These are phyloP conservation scores for Leccinum pellstonianum DNA, from an alignment of 768 basidiomycete genomes.

Conservation along the genomic window DNA sequence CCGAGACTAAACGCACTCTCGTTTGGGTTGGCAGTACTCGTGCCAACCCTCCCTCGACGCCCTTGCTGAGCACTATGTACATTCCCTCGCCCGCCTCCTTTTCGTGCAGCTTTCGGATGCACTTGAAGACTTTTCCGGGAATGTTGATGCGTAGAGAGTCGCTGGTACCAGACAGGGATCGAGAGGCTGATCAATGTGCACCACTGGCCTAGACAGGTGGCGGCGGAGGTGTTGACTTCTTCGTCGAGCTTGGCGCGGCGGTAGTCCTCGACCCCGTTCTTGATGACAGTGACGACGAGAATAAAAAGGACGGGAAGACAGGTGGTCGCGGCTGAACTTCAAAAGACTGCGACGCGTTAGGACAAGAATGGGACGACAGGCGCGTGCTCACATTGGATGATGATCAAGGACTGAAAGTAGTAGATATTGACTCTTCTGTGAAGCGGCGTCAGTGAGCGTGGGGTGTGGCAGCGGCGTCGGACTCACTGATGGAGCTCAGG, in stretches of 20 bases:
- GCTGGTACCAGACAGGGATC: constrained; percentile 77
- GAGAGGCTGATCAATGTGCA: constrained; percentile 77
- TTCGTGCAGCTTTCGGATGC: too few relatives aligned
- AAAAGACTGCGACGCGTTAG: constrained; percentile 62
- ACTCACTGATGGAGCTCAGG: constrained; percentile 66
- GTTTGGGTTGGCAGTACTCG: constrained; percentile 42
- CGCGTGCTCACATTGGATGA: constrained; percentile 55
- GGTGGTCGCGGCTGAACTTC: constrained; percentile 77
- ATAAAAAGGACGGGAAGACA: constrained; percentile 73
- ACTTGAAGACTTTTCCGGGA: constrained; percentile 77
- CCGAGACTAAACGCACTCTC: constrained; percentile 43
- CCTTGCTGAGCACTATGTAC: constrained; percentile 58
- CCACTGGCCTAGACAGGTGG: constrained; percentile 88
- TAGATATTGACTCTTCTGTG: constrained; percentile 88
- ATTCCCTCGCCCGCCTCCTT: constrained; percentile 47
- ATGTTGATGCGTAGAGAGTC: constrained; percentile 61
- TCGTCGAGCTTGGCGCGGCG: constrained; percentile 84
- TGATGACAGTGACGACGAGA: constrained; percentile 40
- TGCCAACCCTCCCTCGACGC: constrained; percentile 37
- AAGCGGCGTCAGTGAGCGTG: background rate
- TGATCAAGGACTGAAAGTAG: constrained; percentile 62
- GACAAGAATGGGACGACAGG: background rate
- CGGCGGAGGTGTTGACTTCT: constrained; percentile 91
- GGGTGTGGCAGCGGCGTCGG: background rate
- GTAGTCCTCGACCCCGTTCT: constrained; percentile 95